A percentile compares a stretch with the other conserved stretches of the same genome.
Evolutionary conservation across 1,139 yeast genomes (phyloP).

Genomic region (Lodderomyces jiufengensis): DNA sequence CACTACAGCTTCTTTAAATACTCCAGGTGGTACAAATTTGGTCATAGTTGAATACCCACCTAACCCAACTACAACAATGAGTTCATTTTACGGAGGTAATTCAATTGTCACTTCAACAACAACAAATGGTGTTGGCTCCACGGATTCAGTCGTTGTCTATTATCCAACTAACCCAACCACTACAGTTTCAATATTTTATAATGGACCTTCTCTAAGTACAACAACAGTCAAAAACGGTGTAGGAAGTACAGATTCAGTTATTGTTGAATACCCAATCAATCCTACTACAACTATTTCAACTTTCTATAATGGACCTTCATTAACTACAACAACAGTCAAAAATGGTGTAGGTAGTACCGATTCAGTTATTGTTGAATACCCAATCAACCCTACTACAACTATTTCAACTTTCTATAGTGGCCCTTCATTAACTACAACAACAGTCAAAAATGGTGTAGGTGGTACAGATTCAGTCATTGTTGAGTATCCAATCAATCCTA

Average conservation of each 20-base stretch:
- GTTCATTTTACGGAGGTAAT: slow-evolving; percentile 2
- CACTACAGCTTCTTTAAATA: slow-evolving; percentile 2
- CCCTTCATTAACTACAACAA: slow-evolving; percentile 7
- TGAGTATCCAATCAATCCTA: slow-evolving; percentile 17
- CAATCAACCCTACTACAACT: slow-evolving; percentile 15
- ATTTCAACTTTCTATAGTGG: slow-evolving; percentile 9
- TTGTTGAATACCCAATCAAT: slow-evolving; percentile 17
- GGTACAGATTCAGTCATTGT: slow-evolving; percentile 18
- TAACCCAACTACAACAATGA: slow-evolving; percentile 2
- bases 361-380: slow-evolving; percentile 20
- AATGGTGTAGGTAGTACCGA: slow-evolving; percentile 13
- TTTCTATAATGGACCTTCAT: slow-evolving; percentile 8
- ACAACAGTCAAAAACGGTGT: slow-evolving; percentile 10
- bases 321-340: slow-evolving; percentile 4
- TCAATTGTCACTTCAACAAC: slow-evolving; percentile 5
- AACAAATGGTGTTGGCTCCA: slow-evolving; percentile 7
- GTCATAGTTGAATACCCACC: slow-evolving; percentile 15
- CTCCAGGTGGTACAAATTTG: slow-evolving; percentile 8
- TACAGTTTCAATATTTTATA: slow-evolving; percentile 14
- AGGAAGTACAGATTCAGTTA: slow-evolving; percentile 17
- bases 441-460: slow-evolving; percentile 10
- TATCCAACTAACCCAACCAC: slow-evolving; percentile 11
- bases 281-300: slow-evolving; percentile 13
- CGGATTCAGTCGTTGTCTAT: slow-evolving; percentile 15
- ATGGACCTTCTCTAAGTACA: slow-evolving; percentile 5